phyloP scores from a whole-genome alignment of 129 eudicot species.

The Smallanthus sonchifolius region DNA sequence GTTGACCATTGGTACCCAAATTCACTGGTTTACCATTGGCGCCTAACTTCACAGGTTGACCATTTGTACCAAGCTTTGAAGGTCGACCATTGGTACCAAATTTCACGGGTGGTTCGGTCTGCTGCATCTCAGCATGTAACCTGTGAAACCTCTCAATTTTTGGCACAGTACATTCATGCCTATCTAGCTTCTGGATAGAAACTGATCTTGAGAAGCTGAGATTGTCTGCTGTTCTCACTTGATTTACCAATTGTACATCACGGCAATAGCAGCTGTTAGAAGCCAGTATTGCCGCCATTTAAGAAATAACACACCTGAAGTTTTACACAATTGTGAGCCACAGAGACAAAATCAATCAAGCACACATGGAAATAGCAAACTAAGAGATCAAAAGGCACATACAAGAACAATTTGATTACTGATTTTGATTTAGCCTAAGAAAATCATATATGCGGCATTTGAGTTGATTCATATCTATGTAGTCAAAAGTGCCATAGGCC shows the following conservation, averaged over 20 bases:
- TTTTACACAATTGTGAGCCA: slow-evolving; percentile 16
- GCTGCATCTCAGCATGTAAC: slow-evolving; percentile 48
- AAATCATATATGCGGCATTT: background rate
- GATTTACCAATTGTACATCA: slow-evolving; percentile 38
- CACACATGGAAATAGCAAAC: background rate
- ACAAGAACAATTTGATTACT: background rate
- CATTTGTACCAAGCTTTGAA: slow-evolving; percentile 39
- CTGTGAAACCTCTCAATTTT: slow-evolving; percentile 17
- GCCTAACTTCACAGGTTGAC: slow-evolving; percentile 47
- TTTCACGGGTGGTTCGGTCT: slow-evolving; percentile 47
- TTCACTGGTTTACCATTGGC: slow-evolving; percentile 51
- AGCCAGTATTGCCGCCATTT: slow-evolving; percentile 90
- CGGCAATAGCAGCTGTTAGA: slow-evolving; percentile 74
- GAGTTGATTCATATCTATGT: background rate
- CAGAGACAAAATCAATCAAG: slow-evolving; percentile 1
- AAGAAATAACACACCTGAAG: slow-evolving; percentile 24
- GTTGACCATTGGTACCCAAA: slow-evolving; percentile 52
- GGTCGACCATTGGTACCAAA: slow-evolving; percentile 51
- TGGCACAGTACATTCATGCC: slow-evolving; percentile 17
- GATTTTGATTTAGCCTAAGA: background rate
- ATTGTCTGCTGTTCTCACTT: slow-evolving; percentile 40
- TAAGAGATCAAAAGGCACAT: background rate
- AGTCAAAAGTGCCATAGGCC: no score
- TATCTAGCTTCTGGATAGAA: slow-evolving; percentile 25
- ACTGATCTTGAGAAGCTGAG: slow-evolving; percentile 53